Evolutionary conservation across 331 rosid species (phyloP).

Genomic region (Telfairia occidentalis): DNA sequence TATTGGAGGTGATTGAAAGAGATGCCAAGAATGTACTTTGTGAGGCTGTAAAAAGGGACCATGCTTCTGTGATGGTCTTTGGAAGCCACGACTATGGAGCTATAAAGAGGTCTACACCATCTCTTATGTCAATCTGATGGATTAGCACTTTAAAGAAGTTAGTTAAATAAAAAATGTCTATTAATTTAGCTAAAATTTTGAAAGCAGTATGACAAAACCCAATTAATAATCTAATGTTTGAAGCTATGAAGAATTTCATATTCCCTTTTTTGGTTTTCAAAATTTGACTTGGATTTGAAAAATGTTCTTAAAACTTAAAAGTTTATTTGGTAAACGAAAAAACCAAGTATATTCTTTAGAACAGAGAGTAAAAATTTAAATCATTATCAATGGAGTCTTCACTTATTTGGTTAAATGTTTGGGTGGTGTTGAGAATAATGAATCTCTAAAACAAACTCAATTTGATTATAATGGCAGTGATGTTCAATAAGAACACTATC

Average conservation of each 20-base stretch:
- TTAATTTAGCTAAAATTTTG: background rate
- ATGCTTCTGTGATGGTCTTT: constrained; percentile 66
- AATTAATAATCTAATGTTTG: background rate
- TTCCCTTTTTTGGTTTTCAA: background rate
- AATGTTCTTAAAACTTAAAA: background rate
- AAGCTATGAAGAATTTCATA: background rate
- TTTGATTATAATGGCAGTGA: constrained; percentile 37
- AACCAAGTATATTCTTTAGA: background rate
- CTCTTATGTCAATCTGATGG: background rate
- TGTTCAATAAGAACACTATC: too few relatives aligned
- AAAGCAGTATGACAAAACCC: background rate
- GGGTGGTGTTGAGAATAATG: background rate
- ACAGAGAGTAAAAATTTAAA: background rate
- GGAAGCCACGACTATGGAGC: constrained; percentile 90
- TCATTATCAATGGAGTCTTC: background rate
- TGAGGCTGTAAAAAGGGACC: constrained; percentile 69
- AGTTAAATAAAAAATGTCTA: background rate
- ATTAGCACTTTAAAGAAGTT: background rate
- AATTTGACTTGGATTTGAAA: background rate
- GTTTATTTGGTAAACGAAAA: background rate
- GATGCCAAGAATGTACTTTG: constrained; percentile 80
- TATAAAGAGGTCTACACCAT: constrained; percentile 39
- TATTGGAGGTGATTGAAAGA: constrained; percentile 61
- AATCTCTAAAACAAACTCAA: background rate
- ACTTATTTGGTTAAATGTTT: background rate